A percentile compares a stretch with the other conserved stretches of the same genome.
Conservation (phyloP, 2,329 filamentous ascomycete genomes). For the Plenodomus tracheiphilus region DNA sequence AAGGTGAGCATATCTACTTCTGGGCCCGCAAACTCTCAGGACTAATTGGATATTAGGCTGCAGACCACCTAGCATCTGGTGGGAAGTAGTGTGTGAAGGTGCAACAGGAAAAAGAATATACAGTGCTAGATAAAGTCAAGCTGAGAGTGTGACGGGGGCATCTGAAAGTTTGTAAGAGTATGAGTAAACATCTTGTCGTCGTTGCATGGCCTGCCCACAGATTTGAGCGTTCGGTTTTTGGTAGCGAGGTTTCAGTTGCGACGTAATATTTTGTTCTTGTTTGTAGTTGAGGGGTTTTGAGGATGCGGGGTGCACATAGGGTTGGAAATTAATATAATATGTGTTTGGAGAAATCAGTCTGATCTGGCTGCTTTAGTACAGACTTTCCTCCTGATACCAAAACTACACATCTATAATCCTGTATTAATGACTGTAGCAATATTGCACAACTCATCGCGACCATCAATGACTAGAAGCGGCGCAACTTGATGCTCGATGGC, state of each 20-base stretch:
- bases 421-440: no score
- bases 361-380: no score
- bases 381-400: no score
- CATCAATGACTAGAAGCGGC: no score
- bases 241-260: background rate
- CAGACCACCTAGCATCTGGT: conserved; percentile 39
- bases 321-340: background rate
- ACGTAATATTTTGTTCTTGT: background rate
- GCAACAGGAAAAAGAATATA: no score
- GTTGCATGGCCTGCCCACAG: background rate
- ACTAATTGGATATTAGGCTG: conserved; percentile 30
- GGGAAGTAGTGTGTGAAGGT: conserved; percentile 12
- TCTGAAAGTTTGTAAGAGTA: background rate
- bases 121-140: no score
- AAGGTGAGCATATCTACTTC: conserved; percentile 64
- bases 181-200: background rate
- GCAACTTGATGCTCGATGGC: no score
- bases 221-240: background rate
- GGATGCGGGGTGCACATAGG: background rate
- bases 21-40: background rate
- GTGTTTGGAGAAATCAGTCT: conserved; percentile 5
- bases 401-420: no score
- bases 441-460: no score
- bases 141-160: background rate
- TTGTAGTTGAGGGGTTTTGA: background rate